Evolutionary conservation across 306 rosid species (phyloP), one percentile per base, ranked within the genome.

Genomic region (Malus sylvestris): DNA sequence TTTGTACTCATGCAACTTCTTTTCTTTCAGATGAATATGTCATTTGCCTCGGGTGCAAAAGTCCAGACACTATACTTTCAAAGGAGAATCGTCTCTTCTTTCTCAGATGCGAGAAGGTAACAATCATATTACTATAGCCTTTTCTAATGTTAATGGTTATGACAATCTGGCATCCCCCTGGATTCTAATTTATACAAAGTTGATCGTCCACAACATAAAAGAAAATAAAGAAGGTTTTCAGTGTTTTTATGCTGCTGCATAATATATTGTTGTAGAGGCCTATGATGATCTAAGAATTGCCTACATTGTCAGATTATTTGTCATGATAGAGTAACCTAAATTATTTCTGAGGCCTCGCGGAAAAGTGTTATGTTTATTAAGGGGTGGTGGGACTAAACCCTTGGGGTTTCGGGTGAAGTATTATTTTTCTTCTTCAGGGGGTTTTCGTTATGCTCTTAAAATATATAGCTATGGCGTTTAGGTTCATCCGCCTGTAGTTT

Each of bases 71-170:
- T 9, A 89, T 92, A 68, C 97, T 95, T 65, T 80, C 96, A 4
- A 95, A 95, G 92, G 98, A 95, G 87, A 95, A 95, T 57, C 97
- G 98, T 40, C 87, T 95, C 12, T 95, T 92, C 89, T 95, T 95
- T 82, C 98, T 92, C 63, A 91, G 98, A 77, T 95, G 98, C 68
- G 97, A 95, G 79, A 95, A 90, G 97, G 98, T 95, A 80, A 84
- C 12, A 52, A 25, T 73, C 57, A 23, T 57, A n/a, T 2, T 33
- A 10, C 27, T 66, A 10, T 15, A 25, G 7, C 10, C 10, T 66
- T 45, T 33, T 13, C 19, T 4, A 16, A 18, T 40, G 29, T 33
- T 61, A 44, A 30, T 20, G 5, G 30, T 67, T 67, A 42, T 9
- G 20, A 5, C 4, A 32, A 38, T 15, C 67, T 59, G 64, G 64